Evolutionary conservation across 2,329 filamentous ascomycete genomes (phyloP).

Genomic region (Apiospora malaysiana): DNA sequence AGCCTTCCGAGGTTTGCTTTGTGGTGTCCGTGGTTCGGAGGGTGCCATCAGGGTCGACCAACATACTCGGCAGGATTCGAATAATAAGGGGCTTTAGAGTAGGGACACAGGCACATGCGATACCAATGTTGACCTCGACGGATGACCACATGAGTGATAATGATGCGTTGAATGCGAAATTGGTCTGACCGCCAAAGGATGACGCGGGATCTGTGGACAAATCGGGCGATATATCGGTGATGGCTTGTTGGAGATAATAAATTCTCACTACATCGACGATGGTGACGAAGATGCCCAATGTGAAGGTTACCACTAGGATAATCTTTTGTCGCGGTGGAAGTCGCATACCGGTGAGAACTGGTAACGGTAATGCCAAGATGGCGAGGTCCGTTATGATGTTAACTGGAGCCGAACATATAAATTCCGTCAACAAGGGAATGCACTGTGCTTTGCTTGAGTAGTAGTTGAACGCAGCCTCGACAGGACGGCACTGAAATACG

Average conservation of each 20-base stretch:
- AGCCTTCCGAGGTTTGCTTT: constrained; percentile 33
- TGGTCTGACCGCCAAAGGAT: constrained; percentile 56
- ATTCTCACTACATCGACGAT: constrained; percentile 89
- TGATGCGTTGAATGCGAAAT: constrained; percentile 77
- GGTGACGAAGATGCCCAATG: constrained; percentile 84
- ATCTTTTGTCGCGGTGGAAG: constrained; percentile 86
- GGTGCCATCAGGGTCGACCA: constrained; percentile 57
- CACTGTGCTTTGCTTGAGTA: constrained; percentile 47
- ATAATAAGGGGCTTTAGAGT: constrained; percentile 86
- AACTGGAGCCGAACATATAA: constrained; percentile 80
- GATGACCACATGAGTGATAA: constrained; percentile 92
- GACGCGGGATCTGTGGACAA: constrained; percentile 45
- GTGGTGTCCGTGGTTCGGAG: constrained; percentile 38
- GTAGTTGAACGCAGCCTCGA: constrained; percentile 70
- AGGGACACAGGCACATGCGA: constrained; percentile 91
- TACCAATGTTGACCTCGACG: constrained; percentile 88
- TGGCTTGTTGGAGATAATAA: constrained; percentile 83
- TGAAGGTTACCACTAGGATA: constrained; percentile 85
- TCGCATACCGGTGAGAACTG: constrained; percentile 84
- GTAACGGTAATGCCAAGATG: constrained; percentile 86
- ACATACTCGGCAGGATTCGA: constrained; percentile 62
- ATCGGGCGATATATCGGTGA: constrained; percentile 48
- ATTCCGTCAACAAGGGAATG: constrained; percentile 65
- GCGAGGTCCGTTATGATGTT: constrained; percentile 92
- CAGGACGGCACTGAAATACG: constrained; percentile 82